These are phyloP conservation scores for Dioscorea dumetorum DNA, from an alignment of 106 monocot genomes.

Conservation along the genomic window DNA sequence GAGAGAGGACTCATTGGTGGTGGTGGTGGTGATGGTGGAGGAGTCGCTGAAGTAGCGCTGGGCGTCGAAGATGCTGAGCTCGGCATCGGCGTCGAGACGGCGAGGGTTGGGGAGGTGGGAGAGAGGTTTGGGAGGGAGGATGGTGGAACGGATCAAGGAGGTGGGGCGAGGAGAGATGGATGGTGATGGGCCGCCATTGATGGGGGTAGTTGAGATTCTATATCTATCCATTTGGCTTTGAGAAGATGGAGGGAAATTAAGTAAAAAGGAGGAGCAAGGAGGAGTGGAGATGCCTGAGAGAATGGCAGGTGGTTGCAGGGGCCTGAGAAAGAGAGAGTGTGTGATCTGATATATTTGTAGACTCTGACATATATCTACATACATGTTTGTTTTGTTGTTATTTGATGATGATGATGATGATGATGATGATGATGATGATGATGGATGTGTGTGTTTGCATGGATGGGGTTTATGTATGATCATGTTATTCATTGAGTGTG, in stretches of 20 bases:
- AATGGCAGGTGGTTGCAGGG: background rate
- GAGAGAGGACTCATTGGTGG: constrained; percentile 1
- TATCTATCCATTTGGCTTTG: constrained; percentile 23
- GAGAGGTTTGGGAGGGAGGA: constrained; percentile 13
- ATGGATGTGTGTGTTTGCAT: too few relatives aligned
- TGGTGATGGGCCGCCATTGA: constrained; percentile 9
- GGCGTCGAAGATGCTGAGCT: constrained; percentile 68
- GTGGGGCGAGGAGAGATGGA: background rate
- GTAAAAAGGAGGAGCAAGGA: background rate
- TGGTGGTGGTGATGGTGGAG: background rate
- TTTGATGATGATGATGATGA: too few relatives aligned
- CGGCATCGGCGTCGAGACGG: constrained; percentile 21
- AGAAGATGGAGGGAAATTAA: too few relatives aligned
- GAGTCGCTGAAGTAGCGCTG: constrained; percentile 51
- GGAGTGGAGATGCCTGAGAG: background rate
- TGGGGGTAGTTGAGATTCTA: constrained; percentile 11
- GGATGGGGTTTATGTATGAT: too few relatives aligned
- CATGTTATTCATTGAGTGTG: too few relatives aligned
- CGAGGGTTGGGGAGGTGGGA: constrained; percentile 19
- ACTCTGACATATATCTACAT: background rate
- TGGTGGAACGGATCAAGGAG: background rate
- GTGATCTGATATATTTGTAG: background rate
- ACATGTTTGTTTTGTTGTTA: too few relatives aligned
- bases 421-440: too few relatives aligned
- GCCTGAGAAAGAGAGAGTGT: background rate